phyloP scores from a whole-genome alignment of 768 basidiomycete species.

The Termitomyces heimii region DNA sequence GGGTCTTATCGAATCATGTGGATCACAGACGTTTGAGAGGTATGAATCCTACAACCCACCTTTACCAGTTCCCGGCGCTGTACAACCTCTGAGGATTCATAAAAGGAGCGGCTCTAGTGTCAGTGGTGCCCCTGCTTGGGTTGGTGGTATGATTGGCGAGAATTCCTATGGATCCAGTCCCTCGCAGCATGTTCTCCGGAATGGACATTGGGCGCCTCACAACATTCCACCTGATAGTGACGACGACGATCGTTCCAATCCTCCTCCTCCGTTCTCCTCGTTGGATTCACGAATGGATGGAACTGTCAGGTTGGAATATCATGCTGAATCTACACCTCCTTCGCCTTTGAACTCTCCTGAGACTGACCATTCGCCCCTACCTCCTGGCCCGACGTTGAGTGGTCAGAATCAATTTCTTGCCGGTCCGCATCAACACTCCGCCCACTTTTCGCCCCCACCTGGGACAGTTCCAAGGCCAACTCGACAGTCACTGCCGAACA shows the following conservation, averaged over 20 bases:
- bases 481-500: slow-evolving; percentile 14
- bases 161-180: neutral
- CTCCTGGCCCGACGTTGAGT: slow-evolving; percentile 3
- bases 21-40: neutral
- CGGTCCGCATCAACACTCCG: neutral
- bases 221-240: slow-evolving; percentile 11
- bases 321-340: slow-evolving; percentile 16
- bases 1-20: slow-evolving; percentile 4
- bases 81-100: slow-evolving; percentile 30
- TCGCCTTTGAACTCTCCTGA: slow-evolving; percentile 17
- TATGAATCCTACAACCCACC: neutral
- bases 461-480: slow-evolving; percentile 11
- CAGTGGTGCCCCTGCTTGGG: slow-evolving; percentile 5
- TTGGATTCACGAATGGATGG: slow-evolving; percentile 32
- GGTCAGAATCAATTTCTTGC: slow-evolving; percentile 1
- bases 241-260: slow-evolving; percentile 18
- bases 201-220: slow-evolving; percentile 1
- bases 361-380: slow-evolving; percentile 5
- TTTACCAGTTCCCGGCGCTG: slow-evolving; percentile 8
- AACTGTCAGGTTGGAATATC: slow-evolving; percentile 17
- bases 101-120: slow-evolving; percentile 19
- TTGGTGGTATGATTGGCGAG: neutral
- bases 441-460: neutral
- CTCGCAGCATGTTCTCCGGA: neutral
- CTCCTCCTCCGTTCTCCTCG: slow-evolving; percentile 34